A percentile compares a stretch with the other conserved stretches of the same genome.
Evolutionary conservation across 148 eudicot species (phyloP).

Genomic region (Camellia japonica): DNA sequence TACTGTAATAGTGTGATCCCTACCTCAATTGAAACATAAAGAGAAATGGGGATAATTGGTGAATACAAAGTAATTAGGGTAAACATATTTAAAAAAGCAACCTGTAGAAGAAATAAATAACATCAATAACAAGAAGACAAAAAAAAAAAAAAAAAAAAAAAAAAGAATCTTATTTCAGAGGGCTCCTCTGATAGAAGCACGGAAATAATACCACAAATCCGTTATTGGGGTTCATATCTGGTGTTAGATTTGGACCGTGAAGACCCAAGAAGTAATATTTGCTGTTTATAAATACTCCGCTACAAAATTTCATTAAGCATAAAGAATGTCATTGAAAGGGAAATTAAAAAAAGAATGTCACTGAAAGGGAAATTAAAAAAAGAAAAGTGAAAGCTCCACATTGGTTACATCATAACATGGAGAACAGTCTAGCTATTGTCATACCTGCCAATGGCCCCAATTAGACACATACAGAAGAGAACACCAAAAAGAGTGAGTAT

Average conservation of each 20-base stretch:
- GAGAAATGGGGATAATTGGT: slow-evolving; percentile 95
- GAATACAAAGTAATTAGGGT: slow-evolving; percentile 94
- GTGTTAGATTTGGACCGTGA: slow-evolving; percentile 37
- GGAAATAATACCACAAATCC: slow-evolving; percentile 66
- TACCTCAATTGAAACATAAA: slow-evolving; percentile 99
- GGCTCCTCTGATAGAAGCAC: slow-evolving; percentile 12
- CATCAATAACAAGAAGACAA: background rate
- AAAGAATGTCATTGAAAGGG: slow-evolving; percentile 6
- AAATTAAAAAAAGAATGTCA: background rate
- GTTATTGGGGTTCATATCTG: slow-evolving; percentile 77
- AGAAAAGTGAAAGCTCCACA: background rate
- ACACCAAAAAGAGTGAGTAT: slow-evolving; percentile 77
- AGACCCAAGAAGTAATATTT: slow-evolving; percentile 78
- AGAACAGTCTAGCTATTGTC: slow-evolving; percentile 22
- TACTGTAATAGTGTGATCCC: slow-evolving; percentile 5
- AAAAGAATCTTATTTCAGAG: slow-evolving; percentile 3
- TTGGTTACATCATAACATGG: background rate
- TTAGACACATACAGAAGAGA: slow-evolving; percentile 81
- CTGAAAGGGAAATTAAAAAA: background rate
- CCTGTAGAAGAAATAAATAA: slow-evolving; percentile 46
- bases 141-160: background rate
- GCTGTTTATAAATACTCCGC: slow-evolving; percentile 65
- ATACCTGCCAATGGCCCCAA: slow-evolving; percentile 96
- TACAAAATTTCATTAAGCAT: slow-evolving; percentile 29
- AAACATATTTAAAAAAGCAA: slow-evolving; percentile 76